Evolutionary conservation across 2,329 filamentous ascomycete species (phyloP), one percentile per base, ranked within the genome.

Genomic region (Sclerotinia subarctica): DNA sequence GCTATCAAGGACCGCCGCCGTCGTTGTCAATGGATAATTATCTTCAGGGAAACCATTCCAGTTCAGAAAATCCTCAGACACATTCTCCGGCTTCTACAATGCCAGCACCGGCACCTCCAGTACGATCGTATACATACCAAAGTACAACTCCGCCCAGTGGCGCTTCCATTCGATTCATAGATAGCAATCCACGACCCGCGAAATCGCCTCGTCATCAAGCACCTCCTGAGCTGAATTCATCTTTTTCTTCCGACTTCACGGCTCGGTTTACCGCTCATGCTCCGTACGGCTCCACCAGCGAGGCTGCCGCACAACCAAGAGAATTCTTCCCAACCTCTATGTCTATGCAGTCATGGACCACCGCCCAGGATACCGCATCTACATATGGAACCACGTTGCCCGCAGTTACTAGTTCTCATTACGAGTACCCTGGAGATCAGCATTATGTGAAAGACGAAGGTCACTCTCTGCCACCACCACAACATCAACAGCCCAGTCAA

Each of bases 201-300:
- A 78, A 77, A 60, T 77, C 76, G 7, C 76, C 76, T 47, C 69
- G 76, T 13, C 76, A 77, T 69, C 68, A 71, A 51, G 74, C 68
- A 21, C 73, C 75, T 21, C 70, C 73, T 13, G 73, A 76, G 15
- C 47, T 73, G 17, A 71, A 72, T 15, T 64, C 73, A 2, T 70
- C 67, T 13, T 59, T 69, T 17, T 66, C 72, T 7, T 44, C 70
- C 21, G 73, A 76, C 2, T 75, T 73, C 29, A 59, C 67, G 15
- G 69, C 71, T n/a, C 68, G 74, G 5, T 74, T 72, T 66, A 71
- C 70, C 32, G 68, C 74, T 6, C 59, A 71, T 19, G 63, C 73
- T 11, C 59, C 72, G 13, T 76, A 75, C 46, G 69, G 32, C 29
- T 67, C 59, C 8, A 64, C 57, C 24, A 68, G 57, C 10, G 70